phyloP scores from a whole-genome alignment of 345 rosid species.

The Salix caprea region DNA sequence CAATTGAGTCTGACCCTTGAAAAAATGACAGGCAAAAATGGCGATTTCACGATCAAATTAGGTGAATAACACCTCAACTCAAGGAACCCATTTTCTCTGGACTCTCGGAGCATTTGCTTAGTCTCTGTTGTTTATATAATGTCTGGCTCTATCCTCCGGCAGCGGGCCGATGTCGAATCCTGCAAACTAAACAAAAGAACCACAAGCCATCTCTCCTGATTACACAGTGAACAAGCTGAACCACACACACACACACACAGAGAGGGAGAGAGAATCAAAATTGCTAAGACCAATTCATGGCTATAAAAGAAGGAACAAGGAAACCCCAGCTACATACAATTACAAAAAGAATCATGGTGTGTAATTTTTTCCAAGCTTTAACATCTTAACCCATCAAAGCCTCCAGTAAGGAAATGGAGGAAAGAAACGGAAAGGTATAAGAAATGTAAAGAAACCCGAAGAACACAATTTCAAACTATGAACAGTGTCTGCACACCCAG shows the following conservation, averaged over 20 bases:
- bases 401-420: background rate
- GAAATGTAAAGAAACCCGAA: background rate
- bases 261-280: background rate
- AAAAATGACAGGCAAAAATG: too few relatives aligned
- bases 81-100: background rate
- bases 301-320: background rate
- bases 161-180: background rate
- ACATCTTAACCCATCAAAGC: conserved; percentile 3
- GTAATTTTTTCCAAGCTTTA: background rate
- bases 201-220: background rate
- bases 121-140: background rate
- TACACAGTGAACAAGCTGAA: background rate
- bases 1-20: too few relatives aligned
- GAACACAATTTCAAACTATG: conserved; percentile 21
- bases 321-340: conserved; percentile 26
- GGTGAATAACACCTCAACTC: background rate
- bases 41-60: too few relatives aligned
- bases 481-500: conserved; percentile 21
- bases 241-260: background rate
- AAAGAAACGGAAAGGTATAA: background rate
- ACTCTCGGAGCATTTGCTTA: background rate
- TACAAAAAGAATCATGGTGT: conserved; percentile 16
- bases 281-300: background rate
- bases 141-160: background rate
- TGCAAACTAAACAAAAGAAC: background rate